Conservation (phyloP, 2,329 filamentous ascomycete genomes). For the Penicillium sclerotigenum region DNA sequence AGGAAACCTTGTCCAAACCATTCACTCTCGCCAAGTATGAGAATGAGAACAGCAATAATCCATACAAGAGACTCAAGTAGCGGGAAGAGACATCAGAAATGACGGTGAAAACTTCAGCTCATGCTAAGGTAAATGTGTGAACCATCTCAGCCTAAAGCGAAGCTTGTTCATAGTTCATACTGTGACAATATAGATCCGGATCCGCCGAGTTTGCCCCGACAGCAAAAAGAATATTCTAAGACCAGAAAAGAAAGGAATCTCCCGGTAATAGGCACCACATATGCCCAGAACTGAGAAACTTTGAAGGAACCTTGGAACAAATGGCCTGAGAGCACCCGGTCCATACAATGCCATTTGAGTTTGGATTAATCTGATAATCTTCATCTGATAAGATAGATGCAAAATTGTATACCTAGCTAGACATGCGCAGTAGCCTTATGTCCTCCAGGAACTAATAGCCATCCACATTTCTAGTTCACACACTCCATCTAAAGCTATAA, state of each 20-base stretch:
- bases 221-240: not conserved
- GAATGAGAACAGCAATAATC: not conserved
- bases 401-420: not conserved
- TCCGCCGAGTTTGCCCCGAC: not conserved
- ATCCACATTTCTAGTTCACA: not conserved
- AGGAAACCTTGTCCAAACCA: not conserved
- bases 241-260: not conserved
- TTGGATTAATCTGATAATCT: not conserved
- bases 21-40: not conserved
- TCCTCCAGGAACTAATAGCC: not conserved
- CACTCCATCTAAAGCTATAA: not conserved
- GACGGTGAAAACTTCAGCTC: not conserved
- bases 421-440: not conserved
- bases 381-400: not conserved
- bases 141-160: not conserved
- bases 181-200: not conserved
- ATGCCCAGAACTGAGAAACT: not conserved
- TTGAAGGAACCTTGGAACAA: not conserved
- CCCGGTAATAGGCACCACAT: no score
- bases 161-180: not conserved
- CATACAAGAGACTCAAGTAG: not conserved
- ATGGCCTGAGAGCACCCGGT: not conserved
- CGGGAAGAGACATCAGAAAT: not conserved
- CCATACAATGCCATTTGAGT: not conserved
- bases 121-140: not conserved